A percentile compares a stretch with the other conserved stretches of the same genome.
These are phyloP conservation scores for Pseudogymnoascus sp. DNA, from an alignment of 2,329 filamentous ascomycete genomes.

Conservation along the genomic window DNA sequence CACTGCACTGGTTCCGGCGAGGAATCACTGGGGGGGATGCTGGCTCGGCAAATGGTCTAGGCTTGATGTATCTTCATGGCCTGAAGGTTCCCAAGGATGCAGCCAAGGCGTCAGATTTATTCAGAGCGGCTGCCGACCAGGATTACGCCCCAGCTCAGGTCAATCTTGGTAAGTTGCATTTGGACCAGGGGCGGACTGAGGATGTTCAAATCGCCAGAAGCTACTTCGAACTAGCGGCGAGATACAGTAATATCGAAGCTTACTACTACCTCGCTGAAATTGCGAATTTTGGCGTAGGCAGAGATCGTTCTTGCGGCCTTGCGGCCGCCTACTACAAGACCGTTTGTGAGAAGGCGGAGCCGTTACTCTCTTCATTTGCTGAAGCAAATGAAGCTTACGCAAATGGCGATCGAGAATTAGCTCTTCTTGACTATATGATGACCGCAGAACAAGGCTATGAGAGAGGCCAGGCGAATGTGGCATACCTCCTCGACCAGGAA, in stretches of 20 bases:
- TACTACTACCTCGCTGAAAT: slow-evolving; percentile 67
- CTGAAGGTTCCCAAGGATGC: slow-evolving; percentile 54
- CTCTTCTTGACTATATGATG: slow-evolving; percentile 59
- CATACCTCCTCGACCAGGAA: slow-evolving; percentile 59
- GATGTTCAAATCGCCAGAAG: slow-evolving; percentile 44
- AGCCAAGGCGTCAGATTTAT: slow-evolving; percentile 52
- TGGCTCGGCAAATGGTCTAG: slow-evolving; percentile 60
- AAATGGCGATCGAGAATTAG: slow-evolving; percentile 53
- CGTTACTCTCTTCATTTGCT: slow-evolving; percentile 50
- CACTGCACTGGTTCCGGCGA: slow-evolving; percentile 58
- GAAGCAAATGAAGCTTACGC: slow-evolving; percentile 61
- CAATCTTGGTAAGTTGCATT: slow-evolving; percentile 55
- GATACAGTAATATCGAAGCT: slow-evolving; percentile 61
- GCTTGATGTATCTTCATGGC: slow-evolving; percentile 61
- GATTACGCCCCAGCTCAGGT: slow-evolving; percentile 60
- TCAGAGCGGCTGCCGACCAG: slow-evolving; percentile 59
- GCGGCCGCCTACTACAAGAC: slow-evolving; percentile 61
- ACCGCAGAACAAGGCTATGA: slow-evolving; percentile 69
- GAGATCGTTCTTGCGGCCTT: slow-evolving; percentile 56
- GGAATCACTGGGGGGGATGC: slow-evolving; percentile 56
- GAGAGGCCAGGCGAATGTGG: slow-evolving; percentile 61
- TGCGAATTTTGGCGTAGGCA: slow-evolving; percentile 54
- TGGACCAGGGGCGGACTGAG: slow-evolving; percentile 50
- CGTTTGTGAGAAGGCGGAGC: slow-evolving; percentile 49
- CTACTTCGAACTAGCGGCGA: slow-evolving; percentile 62